Base-by-base conservation (phyloP, 371 early-diverging fungal species). In the Fennellomyces sp. region DNA sequence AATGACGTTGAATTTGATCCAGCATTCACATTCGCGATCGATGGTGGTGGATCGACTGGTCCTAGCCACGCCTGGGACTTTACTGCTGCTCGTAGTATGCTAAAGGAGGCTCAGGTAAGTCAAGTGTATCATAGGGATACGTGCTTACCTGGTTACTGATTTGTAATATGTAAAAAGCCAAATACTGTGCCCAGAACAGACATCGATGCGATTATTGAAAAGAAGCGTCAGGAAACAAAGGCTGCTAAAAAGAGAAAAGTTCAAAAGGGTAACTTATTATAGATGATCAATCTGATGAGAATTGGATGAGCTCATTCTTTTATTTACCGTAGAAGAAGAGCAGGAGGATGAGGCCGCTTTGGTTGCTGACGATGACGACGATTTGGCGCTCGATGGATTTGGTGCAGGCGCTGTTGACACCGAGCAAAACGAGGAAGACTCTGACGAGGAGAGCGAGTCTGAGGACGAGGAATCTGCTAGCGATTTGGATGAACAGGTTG, bases 41-140 rank as follows among this genome's bases (percentile, higher is more conserved):
- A 91, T 42, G 85, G 87, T 47, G 88, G 89, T 48, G 84, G 82
- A 42, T 62, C 78, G 26, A 73, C 77, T 47, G 70, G 75, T 21
- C 74, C 74, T n/a, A 73, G 75, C 15, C 80, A 90, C 69, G 80
- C 86, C 10, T 91, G 93, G 88, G 95, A 95, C 62, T 94, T 97
- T 60, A 84, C 87, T 4, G 83, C 85, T 42, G 95, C 94, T 39
- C 83, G 90, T 52, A 88, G 84, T 12, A 87, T 88, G 61, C 73
- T 93, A 27, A 91, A 88, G 65, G 65, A 75, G 30, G 79, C 76
- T 36, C 70, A 76, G 73, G 81, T 84, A 77, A 38, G 50, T 39
- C 39, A 31, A 54, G 25, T 15, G 13, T 19, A 19, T 25, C 25
- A 36, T n/a, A 8, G n/a, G 36, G 11, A 36, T 8, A 11, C 36